These are phyloP conservation scores for Juncus effusus DNA, from an alignment of 176 grass and related monocot species.

Conservation along the genomic window DNA sequence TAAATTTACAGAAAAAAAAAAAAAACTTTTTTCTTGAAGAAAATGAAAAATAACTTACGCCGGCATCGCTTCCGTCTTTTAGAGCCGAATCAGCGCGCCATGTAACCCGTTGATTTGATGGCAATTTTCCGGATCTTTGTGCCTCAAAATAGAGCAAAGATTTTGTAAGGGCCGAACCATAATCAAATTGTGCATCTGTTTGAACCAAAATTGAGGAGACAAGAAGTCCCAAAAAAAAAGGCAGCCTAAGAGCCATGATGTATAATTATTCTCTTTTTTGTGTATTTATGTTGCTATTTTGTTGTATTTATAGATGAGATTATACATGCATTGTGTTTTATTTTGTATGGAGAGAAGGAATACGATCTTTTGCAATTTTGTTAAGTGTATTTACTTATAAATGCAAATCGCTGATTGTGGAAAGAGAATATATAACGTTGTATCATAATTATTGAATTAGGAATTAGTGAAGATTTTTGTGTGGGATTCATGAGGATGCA, in stretches of 20 bases:
- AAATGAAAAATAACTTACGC: slow-evolving; percentile 29
- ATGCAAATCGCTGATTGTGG: slow-evolving; percentile 14
- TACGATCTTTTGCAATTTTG: slow-evolving; percentile 11
- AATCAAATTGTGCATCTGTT: slow-evolving; percentile 26
- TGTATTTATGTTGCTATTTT: not conserved
- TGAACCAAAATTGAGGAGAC: not conserved
- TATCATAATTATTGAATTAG: not conserved
- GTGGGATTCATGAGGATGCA: too few species aligned
- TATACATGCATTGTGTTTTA: slow-evolving; percentile 4
- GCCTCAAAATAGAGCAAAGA: slow-evolving; percentile 81
- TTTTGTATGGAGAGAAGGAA: not conserved
- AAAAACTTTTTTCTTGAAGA: not conserved
- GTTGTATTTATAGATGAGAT: slow-evolving; percentile 23
- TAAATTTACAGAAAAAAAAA: not conserved
- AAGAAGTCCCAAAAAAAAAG: slow-evolving; percentile 18
- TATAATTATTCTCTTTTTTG: slow-evolving; percentile 2
- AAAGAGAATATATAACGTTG: not conserved
- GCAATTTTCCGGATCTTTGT: slow-evolving; percentile 62
- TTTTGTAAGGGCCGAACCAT: slow-evolving; percentile 44
- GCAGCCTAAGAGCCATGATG: slow-evolving; percentile 9
- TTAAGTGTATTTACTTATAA: slow-evolving; percentile 11
- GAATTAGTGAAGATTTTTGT: too few species aligned
- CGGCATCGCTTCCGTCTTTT: slow-evolving; percentile 43
- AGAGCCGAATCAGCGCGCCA: slow-evolving; percentile 68
- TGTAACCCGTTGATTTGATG: slow-evolving; percentile 44